A percentile compares a stretch with the other conserved stretches of the same genome.
Evolutionary conservation across 2,329 filamentous ascomycete genomes (phyloP).

Genomic region (Diplodia scrobiculata): DNA sequence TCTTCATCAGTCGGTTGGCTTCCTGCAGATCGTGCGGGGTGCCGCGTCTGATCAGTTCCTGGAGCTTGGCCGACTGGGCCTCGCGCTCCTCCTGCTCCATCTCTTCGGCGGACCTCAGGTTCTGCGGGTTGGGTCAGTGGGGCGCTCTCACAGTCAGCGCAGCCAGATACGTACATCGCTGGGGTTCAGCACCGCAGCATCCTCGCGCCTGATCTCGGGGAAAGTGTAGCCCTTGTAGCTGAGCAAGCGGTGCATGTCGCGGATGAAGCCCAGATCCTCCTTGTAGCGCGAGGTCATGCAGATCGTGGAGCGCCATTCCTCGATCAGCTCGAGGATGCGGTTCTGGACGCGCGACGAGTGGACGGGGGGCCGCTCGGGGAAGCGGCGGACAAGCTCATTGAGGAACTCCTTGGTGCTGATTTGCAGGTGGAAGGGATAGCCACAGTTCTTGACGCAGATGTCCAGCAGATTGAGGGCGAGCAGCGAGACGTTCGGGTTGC

Average conservation of each 20-base stretch:
- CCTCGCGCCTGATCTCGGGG: slow-evolving; percentile 85
- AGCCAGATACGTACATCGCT: slow-evolving; percentile 72
- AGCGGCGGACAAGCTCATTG: slow-evolving; percentile 94
- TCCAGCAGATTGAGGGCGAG: slow-evolving; percentile 88
- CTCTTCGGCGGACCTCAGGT: slow-evolving; percentile 92
- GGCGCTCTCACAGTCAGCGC: not conserved
- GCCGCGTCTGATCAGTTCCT: slow-evolving; percentile 91
- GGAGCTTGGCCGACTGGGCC: slow-evolving; percentile 95
- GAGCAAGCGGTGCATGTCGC: slow-evolving; percentile 94
- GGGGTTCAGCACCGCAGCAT: slow-evolving; percentile 93
- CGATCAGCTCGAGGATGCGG: slow-evolving; percentile 92
- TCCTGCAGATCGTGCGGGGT: slow-evolving; percentile 92
- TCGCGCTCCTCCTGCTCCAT: slow-evolving; percentile 97
- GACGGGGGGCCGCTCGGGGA: slow-evolving; percentile 88
- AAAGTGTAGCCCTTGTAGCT: slow-evolving; percentile 98
- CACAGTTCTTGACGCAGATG: slow-evolving; percentile 99
- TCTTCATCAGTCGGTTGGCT: slow-evolving; percentile 96
- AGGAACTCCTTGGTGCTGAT: slow-evolving; percentile 99
- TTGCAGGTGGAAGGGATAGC: slow-evolving; percentile 97
- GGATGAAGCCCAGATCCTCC: slow-evolving; percentile 91
- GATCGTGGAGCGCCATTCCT: slow-evolving; percentile 98
- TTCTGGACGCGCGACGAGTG: slow-evolving; percentile 84
- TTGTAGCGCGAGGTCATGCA: slow-evolving; percentile 98
- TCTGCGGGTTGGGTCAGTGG: slow-evolving; percentile 57
- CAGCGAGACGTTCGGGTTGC: slow-evolving; percentile 92